Evolutionary conservation across 345 rosid genomes (phyloP).

Genomic region (Anastatica hierochuntica): DNA sequence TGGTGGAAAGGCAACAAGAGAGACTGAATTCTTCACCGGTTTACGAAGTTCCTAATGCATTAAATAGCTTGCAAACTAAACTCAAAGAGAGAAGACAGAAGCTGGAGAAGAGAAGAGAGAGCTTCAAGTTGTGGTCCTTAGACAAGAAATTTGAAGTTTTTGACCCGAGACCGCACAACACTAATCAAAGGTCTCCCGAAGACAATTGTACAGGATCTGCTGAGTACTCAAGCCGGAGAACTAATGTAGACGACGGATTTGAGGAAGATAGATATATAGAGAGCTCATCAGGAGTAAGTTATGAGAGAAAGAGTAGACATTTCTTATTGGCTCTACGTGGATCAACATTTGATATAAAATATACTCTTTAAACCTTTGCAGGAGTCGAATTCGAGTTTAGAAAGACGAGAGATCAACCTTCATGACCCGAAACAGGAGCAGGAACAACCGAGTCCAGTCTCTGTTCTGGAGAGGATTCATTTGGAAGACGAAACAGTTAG

Average conservation of each 20-base stretch:
- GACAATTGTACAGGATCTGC: conserved; percentile 2
- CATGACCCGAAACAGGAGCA: conserved; percentile 15
- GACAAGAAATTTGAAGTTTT: conserved; percentile 19
- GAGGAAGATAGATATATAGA: conserved; percentile 19
- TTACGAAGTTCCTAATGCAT: conserved; percentile 30
- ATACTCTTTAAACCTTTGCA: conserved; percentile 9
- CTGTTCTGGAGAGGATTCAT: conserved; percentile 42
- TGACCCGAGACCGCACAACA: conserved; percentile 5
- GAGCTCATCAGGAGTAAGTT: conserved; percentile 28
- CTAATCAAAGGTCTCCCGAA: conserved; percentile 16
- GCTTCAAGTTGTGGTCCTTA: conserved; percentile 16
- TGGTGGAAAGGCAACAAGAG: conserved; percentile 24
- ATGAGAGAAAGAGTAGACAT: background rate
- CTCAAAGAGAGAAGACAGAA: conserved; percentile 27
- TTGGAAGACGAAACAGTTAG: conserved; percentile 30
- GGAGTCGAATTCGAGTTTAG: conserved; percentile 34
- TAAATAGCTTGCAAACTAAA: conserved; percentile 27
- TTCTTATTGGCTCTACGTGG: too few species aligned
- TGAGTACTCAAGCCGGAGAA: conserved; percentile 9
- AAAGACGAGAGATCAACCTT: conserved; percentile 16
- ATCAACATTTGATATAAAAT: background rate
- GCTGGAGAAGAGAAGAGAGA: conserved; percentile 28
- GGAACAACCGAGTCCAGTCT: conserved; percentile 57
- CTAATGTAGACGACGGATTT: too few species aligned
- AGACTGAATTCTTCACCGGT: conserved; percentile 34